Evolutionary conservation across 2,329 filamentous ascomycete species (phyloP), one percentile per base, ranked within the genome.

Genomic region (Fusarium denticulatum): DNA sequence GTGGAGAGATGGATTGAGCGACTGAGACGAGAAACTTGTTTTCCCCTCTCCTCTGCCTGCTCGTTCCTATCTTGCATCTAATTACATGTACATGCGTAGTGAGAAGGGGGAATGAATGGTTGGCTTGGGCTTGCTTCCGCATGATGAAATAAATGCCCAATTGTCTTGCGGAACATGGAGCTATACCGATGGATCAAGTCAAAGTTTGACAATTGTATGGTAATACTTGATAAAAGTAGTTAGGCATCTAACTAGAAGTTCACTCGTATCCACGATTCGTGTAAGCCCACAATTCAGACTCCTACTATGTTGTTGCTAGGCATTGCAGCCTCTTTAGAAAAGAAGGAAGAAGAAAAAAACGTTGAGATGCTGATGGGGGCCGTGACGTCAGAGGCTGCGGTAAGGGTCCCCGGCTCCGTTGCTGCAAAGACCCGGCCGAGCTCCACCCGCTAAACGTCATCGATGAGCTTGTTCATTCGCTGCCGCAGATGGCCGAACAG

Each of bases 301-400:
- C 20, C 14, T 36, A 24, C 36, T 26, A n/a, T 40, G 30, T n/a
- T 42, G 26, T 37, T 56, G 39, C 45, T 30, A 59, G 45, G 22
- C 24, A 55, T 40, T 34, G 42, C 22, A 46, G 40, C 43, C 40
- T 22, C 50, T 64, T 15, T 36, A 60, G 47, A 57, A 14, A 13
- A 34, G n/a, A 57, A 69, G 47, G 43, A 63, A 67, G 39, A 49
- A 14, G 40, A 72, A 24, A 34, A 60, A 72, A 57, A 37, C 69
- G 69, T 72, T 72, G 64, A 30, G 53, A 34, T 37, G 55, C 15
- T n/a, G 7, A 60, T 52, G 69, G 49, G 53, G 66, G 18, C 40
- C n/a, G 26, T 80, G 79, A 80, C 78, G 78, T 80, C 77, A 76
- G 72, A 70, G 76, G 78, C 75, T 50, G 60, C 60, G 60, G 69